A percentile compares a stretch with the other conserved stretches of the same genome.
phyloP scores from a whole-genome alignment of 805 yeast species.

The Saccharomycopsis sp. region DNA sequence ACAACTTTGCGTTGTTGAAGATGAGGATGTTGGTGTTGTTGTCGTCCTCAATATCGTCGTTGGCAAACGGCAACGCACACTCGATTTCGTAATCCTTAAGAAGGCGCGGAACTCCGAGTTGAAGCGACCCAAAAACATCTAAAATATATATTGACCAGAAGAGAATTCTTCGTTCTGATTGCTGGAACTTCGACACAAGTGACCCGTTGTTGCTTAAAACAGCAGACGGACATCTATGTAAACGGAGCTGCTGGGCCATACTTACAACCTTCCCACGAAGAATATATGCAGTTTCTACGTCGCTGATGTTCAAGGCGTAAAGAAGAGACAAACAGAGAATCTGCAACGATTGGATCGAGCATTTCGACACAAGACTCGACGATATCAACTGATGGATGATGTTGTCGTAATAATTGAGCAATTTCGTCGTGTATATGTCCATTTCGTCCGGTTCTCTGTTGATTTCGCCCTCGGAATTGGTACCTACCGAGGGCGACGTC shows the following conservation, averaged over 20 bases:
- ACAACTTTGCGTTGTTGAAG: slow-evolving; percentile 51
- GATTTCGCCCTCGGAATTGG: slow-evolving; percentile 22
- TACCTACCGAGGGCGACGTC: not conserved
- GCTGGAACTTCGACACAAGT: slow-evolving; percentile 59
- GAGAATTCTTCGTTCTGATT: slow-evolving; percentile 72
- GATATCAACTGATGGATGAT: slow-evolving; percentile 57
- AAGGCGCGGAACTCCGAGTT: slow-evolving; percentile 76
- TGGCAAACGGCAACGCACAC: slow-evolving; percentile 72
- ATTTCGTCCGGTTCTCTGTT: slow-evolving; percentile 14
- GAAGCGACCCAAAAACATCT: slow-evolving; percentile 68
- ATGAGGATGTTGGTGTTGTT: slow-evolving; percentile 49
- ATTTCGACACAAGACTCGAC: slow-evolving; percentile 51
- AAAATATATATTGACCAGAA: slow-evolving; percentile 81
- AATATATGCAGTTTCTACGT: slow-evolving; percentile 65
- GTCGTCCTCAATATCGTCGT: slow-evolving; percentile 34
- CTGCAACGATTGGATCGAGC: slow-evolving; percentile 65
- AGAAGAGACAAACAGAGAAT: slow-evolving; percentile 61
- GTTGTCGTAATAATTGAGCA: slow-evolving; percentile 48
- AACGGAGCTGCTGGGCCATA: slow-evolving; percentile 78
- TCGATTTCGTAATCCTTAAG: slow-evolving; percentile 77
- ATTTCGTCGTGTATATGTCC: slow-evolving; percentile 6
- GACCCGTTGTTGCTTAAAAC: slow-evolving; percentile 63
- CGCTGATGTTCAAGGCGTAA: slow-evolving; percentile 68
- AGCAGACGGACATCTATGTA: slow-evolving; percentile 84
- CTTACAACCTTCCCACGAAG: slow-evolving; percentile 69